Evolutionary conservation across 2,329 filamentous ascomycete species (phyloP).

Genomic region (Arthrobotrys entomopaga): DNA sequence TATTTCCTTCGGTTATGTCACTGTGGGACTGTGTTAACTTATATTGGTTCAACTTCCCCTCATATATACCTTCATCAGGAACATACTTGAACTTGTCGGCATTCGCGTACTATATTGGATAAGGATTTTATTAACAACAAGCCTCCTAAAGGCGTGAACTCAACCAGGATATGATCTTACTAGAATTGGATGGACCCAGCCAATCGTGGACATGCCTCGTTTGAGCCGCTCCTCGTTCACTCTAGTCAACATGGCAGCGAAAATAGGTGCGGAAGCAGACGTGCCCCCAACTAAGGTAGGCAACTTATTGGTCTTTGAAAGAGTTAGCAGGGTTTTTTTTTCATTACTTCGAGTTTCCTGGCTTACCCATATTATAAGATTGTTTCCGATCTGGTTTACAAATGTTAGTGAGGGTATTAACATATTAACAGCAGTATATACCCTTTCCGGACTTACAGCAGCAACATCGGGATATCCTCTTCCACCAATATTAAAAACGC

Average conservation of each 20-base stretch:
- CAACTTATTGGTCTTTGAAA: constrained; percentile 55
- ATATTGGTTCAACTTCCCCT: constrained; percentile 54
- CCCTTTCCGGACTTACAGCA: constrained; percentile 62
- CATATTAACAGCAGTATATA: constrained; percentile 55
- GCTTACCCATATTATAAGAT: constrained; percentile 1
- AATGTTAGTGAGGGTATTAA: constrained; percentile 15
- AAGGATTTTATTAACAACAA: too few species aligned
- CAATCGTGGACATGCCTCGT: constrained; percentile 65
- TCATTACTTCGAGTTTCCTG: neutral
- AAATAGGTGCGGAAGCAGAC: constrained; percentile 66
- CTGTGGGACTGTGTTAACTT: constrained; percentile 60
- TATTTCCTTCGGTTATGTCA: constrained; percentile 63
- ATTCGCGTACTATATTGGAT: constrained; percentile 38
- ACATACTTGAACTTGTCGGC: constrained; percentile 36
- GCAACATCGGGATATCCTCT: constrained; percentile 67
- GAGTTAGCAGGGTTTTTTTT: neutral
- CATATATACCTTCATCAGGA: constrained; percentile 22
- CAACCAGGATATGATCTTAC: constrained; percentile 3
- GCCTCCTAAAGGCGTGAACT: too few species aligned
- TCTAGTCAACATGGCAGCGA: constrained; percentile 65
- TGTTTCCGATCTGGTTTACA: neutral
- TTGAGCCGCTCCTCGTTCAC: constrained; percentile 67
- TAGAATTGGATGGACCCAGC: constrained; percentile 67
- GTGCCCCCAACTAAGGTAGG: constrained; percentile 65
- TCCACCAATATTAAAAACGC: constrained; percentile 64